Evolutionary conservation across 805 yeast genomes (phyloP).

Genomic region (Wickerhamomyces xylosicus): DNA sequence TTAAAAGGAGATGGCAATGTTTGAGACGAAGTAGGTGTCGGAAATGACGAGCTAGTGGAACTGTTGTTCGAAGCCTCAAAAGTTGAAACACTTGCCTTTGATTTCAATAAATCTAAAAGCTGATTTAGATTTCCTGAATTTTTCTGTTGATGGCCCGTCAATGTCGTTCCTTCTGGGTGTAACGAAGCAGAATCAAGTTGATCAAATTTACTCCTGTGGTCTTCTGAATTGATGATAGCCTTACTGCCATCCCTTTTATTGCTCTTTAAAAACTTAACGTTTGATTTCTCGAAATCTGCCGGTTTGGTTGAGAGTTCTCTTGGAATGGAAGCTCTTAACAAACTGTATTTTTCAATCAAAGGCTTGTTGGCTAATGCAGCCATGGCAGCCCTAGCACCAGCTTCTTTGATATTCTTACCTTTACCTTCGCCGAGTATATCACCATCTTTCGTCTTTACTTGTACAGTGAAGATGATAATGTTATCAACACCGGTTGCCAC

Average conservation of each 20-base stretch:
- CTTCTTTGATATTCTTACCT: conserved; percentile 63
- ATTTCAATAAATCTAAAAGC: background rate
- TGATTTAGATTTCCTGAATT: too few relatives aligned
- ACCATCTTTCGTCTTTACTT: conserved; percentile 55
- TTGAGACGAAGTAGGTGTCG: too few relatives aligned
- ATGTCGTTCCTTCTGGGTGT: too few relatives aligned
- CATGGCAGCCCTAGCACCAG: conserved; percentile 83
- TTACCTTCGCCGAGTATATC: conserved; percentile 58
- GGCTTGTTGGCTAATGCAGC: conserved; percentile 52
- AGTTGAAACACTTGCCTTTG: too few relatives aligned
- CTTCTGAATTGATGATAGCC: background rate
- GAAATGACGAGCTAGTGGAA: too few relatives aligned
- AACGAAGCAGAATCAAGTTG: too few relatives aligned
- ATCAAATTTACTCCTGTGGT: background rate
- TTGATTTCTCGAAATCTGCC: background rate
- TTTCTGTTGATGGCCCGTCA: too few relatives aligned
- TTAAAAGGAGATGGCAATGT: too few relatives aligned
- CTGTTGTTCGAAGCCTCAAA: too few relatives aligned
- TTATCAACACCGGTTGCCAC: conserved; percentile 18
- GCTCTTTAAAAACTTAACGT: background rate
- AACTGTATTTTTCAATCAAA: conserved; percentile 53
- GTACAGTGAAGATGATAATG: conserved; percentile 42
- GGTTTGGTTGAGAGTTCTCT: conserved; percentile 19
- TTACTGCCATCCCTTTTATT: background rate
- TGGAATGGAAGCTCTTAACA: conserved; percentile 43